These are phyloP conservation scores for Datisca glomerata DNA, from an alignment of 306 rosid genomes.

Conservation along the genomic window DNA sequence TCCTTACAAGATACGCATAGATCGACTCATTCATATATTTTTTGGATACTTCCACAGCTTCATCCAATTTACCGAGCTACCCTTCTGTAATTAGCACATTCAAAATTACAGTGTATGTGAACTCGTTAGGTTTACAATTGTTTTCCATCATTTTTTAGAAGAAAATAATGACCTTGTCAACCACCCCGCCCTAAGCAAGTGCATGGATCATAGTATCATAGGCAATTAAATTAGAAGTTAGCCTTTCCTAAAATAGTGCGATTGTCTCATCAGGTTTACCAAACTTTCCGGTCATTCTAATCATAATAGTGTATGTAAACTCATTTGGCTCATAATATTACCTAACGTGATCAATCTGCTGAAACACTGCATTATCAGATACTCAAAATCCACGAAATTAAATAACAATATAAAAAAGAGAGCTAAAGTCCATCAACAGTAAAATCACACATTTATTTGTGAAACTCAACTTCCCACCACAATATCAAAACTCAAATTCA, in stretches of 20 bases:
- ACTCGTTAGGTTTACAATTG: constrained; percentile 70
- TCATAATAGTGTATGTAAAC: constrained; percentile 81
- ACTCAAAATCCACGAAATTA: no score
- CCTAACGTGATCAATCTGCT: constrained; percentile 48
- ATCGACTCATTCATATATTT: constrained; percentile 43
- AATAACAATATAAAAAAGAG: no score
- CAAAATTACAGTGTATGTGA: constrained; percentile 62
- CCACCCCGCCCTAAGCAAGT: constrained; percentile 64
- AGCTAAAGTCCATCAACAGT: no score
- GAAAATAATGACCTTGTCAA: constrained; percentile 54
- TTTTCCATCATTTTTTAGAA: constrained; percentile 70
- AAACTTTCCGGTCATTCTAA: constrained; percentile 69
- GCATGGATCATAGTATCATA: constrained; percentile 81
- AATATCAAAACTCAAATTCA: no score
- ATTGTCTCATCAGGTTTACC: constrained; percentile 46
- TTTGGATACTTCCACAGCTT: constrained; percentile 46
- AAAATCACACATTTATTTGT: no score
- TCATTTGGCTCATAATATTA: constrained; percentile 73
- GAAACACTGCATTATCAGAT: constrained; percentile 18
- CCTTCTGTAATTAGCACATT: constrained; percentile 49
- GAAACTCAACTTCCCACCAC: no score
- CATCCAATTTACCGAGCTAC: constrained; percentile 57
- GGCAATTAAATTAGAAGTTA: constrained; percentile 46
- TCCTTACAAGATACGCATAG: constrained; percentile 67
- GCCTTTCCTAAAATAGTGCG: constrained; percentile 50